Evolutionary conservation across 768 basidiomycete genomes (phyloP).

Genomic region (Pulveroboletus sp.): DNA sequence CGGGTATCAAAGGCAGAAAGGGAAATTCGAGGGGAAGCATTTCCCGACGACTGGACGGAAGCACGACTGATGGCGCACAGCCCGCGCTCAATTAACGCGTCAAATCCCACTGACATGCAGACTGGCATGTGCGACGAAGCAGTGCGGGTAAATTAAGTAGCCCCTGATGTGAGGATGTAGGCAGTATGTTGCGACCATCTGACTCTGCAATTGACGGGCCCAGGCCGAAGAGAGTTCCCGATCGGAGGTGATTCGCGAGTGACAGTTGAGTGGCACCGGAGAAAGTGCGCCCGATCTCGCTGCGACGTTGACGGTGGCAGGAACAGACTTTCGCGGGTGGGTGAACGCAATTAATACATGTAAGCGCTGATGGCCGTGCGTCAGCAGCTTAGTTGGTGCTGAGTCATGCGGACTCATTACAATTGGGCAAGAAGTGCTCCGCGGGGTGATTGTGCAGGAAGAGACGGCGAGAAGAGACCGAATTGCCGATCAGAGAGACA

Average conservation of each 20-base stretch:
- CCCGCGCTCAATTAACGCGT: constrained; percentile 14
- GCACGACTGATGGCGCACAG: constrained; percentile 12
- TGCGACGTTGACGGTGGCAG: constrained; percentile 2
- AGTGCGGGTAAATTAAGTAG: neutral
- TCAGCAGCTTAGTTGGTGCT: constrained; percentile 6
- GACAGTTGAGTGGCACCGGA: constrained; percentile 9
- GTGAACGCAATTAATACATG: neutral
- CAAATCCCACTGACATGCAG: neutral
- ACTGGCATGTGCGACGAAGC: constrained; percentile 5
- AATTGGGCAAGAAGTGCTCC: neutral
- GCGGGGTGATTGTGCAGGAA: neutral
- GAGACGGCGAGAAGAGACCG: neutral
- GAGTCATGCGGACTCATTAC: neutral
- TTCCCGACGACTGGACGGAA: neutral
- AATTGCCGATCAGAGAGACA: too few species aligned
- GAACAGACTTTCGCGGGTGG: constrained; percentile 10
- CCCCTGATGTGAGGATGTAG: neutral
- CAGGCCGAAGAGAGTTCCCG: neutral
- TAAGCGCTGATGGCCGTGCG: neutral
- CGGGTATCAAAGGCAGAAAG: constrained; percentile 7
- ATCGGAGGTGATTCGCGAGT: neutral
- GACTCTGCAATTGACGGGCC: neutral
- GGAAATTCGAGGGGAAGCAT: neutral
- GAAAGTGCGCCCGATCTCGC: neutral
- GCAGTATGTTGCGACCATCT: constrained; percentile 13